A percentile compares a stretch with the other conserved stretches of the same genome.
phyloP scores from a whole-genome alignment of 768 basidiomycete genomes.

The Collybia mongolica region DNA sequence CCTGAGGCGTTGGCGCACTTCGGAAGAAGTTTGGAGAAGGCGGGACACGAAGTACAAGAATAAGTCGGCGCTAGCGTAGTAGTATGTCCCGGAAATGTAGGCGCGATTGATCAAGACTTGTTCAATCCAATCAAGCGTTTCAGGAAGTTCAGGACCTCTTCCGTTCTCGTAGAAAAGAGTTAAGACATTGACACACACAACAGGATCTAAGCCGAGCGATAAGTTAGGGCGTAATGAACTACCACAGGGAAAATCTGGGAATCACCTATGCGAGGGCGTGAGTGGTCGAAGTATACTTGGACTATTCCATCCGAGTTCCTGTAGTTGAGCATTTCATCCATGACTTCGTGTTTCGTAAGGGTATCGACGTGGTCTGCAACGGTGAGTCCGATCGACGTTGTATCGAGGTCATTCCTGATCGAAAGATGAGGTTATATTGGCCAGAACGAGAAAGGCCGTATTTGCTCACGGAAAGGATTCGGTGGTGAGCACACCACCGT shows the following conservation, averaged over 20 bases:
- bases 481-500: slow-evolving; percentile 41
- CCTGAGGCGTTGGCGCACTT: slow-evolving; percentile 34
- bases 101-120: slow-evolving; percentile 51
- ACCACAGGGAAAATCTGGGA: slow-evolving; percentile 15
- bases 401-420: not conserved
- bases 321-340: slow-evolving; percentile 59
- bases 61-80: slow-evolving; percentile 50
- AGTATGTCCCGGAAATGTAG: slow-evolving; percentile 53
- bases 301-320: slow-evolving; percentile 51
- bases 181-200: slow-evolving; percentile 52
- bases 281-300: slow-evolving; percentile 27
- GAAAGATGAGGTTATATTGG: slow-evolving; percentile 11
- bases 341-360: slow-evolving; percentile 33
- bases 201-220: slow-evolving; percentile 51
- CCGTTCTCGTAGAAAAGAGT: slow-evolving; percentile 51
- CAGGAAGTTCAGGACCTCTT: slow-evolving; percentile 41
- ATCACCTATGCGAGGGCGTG: not conserved
- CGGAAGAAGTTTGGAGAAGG: slow-evolving; percentile 33
- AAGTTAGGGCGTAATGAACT: slow-evolving; percentile 50
- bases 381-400: slow-evolving; percentile 1
- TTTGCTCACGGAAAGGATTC: slow-evolving; percentile 51
- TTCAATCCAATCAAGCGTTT: slow-evolving; percentile 47
- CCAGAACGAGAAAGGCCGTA: slow-evolving; percentile 54
- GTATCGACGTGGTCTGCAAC: slow-evolving; percentile 23
- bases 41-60: slow-evolving; percentile 53